Conservation (phyloP, 305 asterid genomes). For the Caryopteris hybrid region DNA sequence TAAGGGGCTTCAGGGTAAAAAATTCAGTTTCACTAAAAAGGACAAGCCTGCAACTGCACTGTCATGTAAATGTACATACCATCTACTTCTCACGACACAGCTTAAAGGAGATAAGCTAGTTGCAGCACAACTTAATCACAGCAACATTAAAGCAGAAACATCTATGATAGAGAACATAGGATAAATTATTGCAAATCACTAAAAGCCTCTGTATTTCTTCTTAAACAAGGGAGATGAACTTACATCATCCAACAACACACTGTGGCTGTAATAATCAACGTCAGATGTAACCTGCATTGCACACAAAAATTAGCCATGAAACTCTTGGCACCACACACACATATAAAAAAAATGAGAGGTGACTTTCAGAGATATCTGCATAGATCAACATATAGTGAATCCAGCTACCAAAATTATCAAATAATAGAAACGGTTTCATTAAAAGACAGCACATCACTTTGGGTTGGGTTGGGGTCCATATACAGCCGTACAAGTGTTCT, state of each 20-base stretch:
- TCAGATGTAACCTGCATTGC: constrained; percentile 77
- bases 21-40: neutral
- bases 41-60: neutral
- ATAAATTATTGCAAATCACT: constrained; percentile 3
- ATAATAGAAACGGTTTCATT: neutral
- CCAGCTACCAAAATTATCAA: constrained; percentile 5
- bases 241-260: constrained; percentile 99
- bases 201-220: neutral
- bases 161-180: neutral
- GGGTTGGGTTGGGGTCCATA: neutral
- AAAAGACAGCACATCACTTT: neutral
- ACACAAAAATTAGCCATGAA: constrained; percentile 8
- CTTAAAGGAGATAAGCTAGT: neutral
- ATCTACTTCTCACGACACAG: neutral
- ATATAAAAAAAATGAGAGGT: neutral
- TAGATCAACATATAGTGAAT: neutral
- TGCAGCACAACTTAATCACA: constrained; percentile 1
- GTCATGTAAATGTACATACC: neutral
- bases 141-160: neutral
- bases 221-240: constrained; percentile 35
- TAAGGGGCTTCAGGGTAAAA: neutral
- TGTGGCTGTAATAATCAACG: constrained; percentile 84
- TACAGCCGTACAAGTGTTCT: neutral
- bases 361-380: neutral
- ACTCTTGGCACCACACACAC: no score